Evolutionary conservation across 1,284 basidiomycete genomes (phyloP).

Genomic region (Cerioporus squamosus): DNA sequence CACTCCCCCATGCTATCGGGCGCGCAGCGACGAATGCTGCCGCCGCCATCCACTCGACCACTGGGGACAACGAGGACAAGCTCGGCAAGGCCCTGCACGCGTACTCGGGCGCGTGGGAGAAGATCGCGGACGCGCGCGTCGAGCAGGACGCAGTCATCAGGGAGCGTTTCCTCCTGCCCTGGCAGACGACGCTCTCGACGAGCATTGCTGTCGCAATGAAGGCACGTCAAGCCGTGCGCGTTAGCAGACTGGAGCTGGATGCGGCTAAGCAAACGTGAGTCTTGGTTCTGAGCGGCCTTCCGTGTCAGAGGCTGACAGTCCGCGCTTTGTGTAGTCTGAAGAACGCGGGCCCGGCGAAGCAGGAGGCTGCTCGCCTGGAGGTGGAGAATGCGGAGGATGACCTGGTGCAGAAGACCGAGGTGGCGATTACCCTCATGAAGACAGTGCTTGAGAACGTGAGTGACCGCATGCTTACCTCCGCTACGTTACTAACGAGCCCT

Average conservation of each 20-base stretch:
- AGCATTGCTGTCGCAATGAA: conserved; percentile 88
- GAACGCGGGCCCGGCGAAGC: conserved; percentile 70
- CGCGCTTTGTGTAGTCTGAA: conserved; percentile 68
- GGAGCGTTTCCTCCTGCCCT: conserved; percentile 84
- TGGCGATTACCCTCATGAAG: conserved; percentile 98
- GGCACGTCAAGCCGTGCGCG: conserved; percentile 86
- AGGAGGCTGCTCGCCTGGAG: conserved; percentile 88
- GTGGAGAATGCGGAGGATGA: conserved; percentile 97
- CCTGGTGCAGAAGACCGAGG: conserved; percentile 96
- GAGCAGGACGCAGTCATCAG: conserved; percentile 82
- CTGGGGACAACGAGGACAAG: conserved; percentile 60
- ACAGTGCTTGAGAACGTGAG: conserved; percentile 93
- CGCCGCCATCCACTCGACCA: conserved; percentile 49
- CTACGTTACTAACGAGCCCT: background rate
- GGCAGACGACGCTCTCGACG: conserved; percentile 86
- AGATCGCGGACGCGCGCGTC: conserved; percentile 84
- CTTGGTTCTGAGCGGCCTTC: background rate
- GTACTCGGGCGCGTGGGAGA: conserved; percentile 88
- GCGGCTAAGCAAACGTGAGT: conserved; percentile 61
- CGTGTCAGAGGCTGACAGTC: background rate
- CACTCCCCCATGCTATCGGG: conserved; percentile 91
- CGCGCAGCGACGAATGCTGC: conserved; percentile 82
- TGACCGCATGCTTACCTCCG: conserved; percentile 19
- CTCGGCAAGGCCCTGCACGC: conserved; percentile 78
- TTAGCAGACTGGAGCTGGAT: conserved; percentile 72